Percentiles rank a stretch among this genome's conserved stretches.
These are phyloP conservation scores for Ottelia alismoides DNA, from an alignment of 106 monocot genomes.

Conservation along the genomic window DNA sequence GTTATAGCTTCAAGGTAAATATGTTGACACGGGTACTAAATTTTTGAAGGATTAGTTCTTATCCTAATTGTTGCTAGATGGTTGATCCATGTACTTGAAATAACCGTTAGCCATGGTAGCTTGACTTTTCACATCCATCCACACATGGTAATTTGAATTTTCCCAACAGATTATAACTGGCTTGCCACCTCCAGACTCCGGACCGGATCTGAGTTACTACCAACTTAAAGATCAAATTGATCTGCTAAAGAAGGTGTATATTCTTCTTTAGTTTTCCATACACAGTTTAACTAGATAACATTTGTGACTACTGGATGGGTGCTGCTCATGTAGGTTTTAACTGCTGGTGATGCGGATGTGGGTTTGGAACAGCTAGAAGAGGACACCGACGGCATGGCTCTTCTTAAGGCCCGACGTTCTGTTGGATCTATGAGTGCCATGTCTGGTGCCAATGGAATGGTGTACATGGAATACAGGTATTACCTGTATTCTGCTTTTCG, in stretches of 20 bases:
- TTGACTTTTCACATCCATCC: no score
- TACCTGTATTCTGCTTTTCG: background rate
- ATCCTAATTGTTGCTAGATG: no score
- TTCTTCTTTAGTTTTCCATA: background rate
- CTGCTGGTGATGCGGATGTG: constrained; percentile 75
- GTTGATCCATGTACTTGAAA: no score
- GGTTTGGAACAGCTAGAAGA: constrained; percentile 91
- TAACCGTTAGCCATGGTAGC: no score
- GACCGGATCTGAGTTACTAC: constrained; percentile 48
- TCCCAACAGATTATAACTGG: constrained; percentile 90
- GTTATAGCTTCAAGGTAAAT: constrained; percentile 95
- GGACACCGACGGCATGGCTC: constrained; percentile 79
- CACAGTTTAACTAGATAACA: no score
- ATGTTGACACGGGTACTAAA: no score
- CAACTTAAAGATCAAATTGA: constrained; percentile 73
- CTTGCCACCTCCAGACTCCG: constrained; percentile 79
- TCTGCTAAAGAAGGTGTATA: constrained; percentile 55
- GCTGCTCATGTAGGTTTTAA: constrained; percentile 42
- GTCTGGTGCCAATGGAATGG: constrained; percentile 81
- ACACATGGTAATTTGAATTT: background rate
- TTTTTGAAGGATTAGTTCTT: no score
- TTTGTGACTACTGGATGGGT: no score
- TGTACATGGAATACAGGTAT: constrained; percentile 97
- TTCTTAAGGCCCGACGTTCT: constrained; percentile 58
- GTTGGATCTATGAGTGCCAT: constrained; percentile 79